A percentile compares a stretch with the other conserved stretches of the same genome.
These are phyloP conservation scores for Euryodendron excelsum DNA, from an alignment of 148 eudicot genomes.

Conservation along the genomic window DNA sequence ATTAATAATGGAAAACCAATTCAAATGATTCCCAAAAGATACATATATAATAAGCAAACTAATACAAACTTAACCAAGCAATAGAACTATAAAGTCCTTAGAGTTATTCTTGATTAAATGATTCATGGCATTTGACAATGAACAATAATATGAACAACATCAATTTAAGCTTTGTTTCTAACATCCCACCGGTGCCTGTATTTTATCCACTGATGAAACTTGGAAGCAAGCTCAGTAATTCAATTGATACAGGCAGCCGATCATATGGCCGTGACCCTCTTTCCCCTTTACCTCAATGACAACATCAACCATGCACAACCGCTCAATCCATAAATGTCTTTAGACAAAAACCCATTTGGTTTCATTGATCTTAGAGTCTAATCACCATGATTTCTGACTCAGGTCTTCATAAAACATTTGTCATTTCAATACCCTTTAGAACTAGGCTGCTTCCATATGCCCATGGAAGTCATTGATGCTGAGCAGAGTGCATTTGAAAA, in stretches of 20 bases:
- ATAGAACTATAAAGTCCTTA: not conserved
- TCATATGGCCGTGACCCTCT: not conserved
- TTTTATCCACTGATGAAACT: not conserved
- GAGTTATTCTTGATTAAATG: not conserved
- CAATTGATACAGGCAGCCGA: not conserved
- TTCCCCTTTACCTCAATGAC: not conserved
- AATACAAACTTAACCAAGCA: not conserved
- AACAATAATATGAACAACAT: not conserved
- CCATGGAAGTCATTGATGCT: no score
- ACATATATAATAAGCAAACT: conserved; percentile 10
- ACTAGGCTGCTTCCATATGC: no score
- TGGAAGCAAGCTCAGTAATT: not conserved
- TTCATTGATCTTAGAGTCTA: not conserved
- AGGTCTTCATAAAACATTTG: conserved; percentile 3
- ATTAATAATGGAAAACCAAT: conserved; percentile 4
- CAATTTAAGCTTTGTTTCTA: not conserved
- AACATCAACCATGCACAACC: not conserved
- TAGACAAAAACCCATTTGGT: not conserved
- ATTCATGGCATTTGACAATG: conserved; percentile 9
- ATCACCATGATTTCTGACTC: not conserved
- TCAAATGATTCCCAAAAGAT: conserved; percentile 17
- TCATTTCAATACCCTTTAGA: no score
- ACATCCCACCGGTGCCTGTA: not conserved
- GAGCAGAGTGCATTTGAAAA: no score
- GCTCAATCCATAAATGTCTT: not conserved